Conservation (phyloP, 108 stramenopile genomes). For the Skeletonema costatum region DNA sequence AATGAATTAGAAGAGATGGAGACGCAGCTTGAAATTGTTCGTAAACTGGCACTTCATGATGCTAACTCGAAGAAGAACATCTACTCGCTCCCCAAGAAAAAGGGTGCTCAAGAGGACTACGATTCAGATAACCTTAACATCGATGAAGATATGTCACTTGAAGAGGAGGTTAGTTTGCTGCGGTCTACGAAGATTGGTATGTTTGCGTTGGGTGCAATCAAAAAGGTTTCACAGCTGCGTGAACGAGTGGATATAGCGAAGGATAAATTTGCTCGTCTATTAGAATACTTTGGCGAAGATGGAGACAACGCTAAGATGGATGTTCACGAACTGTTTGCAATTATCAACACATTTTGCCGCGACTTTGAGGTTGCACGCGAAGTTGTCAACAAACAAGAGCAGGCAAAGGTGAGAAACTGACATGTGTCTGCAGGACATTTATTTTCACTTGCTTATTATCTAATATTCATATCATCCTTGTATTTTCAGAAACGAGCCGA, state of each 20-base stretch:
- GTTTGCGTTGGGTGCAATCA: conserved; percentile 85
- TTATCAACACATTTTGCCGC: conserved; percentile 72
- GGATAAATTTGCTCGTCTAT: conserved; percentile 58
- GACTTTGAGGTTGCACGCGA: conserved; percentile 82
- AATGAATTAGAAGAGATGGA: conserved; percentile 82
- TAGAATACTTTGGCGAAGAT: conserved; percentile 86
- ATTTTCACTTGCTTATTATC: neutral
- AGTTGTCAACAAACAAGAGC: conserved; percentile 64
- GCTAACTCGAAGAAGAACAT: conserved; percentile 33
- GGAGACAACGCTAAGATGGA: conserved; percentile 62
- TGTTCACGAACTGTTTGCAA: conserved; percentile 86
- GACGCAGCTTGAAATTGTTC: conserved; percentile 82
- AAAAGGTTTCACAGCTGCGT: conserved; percentile 82
- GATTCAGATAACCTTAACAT: conserved; percentile 65
- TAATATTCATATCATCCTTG: neutral
- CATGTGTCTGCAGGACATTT: neutral
- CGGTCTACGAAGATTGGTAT: conserved; percentile 74
- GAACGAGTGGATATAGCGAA: conserved; percentile 81
- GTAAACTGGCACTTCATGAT: conserved; percentile 73
- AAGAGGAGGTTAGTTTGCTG: conserved; percentile 79
- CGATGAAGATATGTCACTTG: conserved; percentile 64
- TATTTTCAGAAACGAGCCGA: conserved; percentile 34
- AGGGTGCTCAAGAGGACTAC: conserved; percentile 47
- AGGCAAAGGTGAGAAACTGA: conserved; percentile 59
- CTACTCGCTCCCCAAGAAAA: conserved; percentile 42